Evolutionary conservation across 106 monocot genomes (phyloP), one percentile per base, ranked within the genome.

Genomic region (Posidonia australis): DNA sequence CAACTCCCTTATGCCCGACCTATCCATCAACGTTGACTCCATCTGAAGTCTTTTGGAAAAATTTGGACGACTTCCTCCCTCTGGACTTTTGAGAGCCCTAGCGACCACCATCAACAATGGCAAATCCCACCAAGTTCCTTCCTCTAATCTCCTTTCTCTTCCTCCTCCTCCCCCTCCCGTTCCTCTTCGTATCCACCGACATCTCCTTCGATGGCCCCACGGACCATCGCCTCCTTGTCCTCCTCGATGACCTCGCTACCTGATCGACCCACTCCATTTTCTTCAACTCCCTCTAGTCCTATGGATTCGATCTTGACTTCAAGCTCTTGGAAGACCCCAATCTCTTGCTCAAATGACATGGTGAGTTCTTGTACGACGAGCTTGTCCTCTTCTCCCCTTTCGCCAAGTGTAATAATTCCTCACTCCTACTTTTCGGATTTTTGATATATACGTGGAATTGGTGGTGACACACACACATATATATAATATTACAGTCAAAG

Each of bases 231-330:
- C 51, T 89, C 51, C 86, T 94, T 45, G 86, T 94, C 45, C 84
- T 94, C 20, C 67, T 89, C 67, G 93, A 94, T 79, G 89, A 89
- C 72, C 81, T 94, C 51, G 77, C 89, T 23, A 17, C 89, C 70
- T 74, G 81, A 10, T 94, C 86, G 10, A 80, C 93, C 16, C 93
- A 89, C 71, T 94, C 93, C 49, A 44, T 77, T 71, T 89, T 80
- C 84, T 86, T 94, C 76, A 68, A 71, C 13, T 89, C 89, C 47
- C 86, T 94, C 42, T 41, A 56, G 27, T 77, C 89, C 41, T 79
- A 86, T 5, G 86, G 86, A 16, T 94, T 74, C 67, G 70, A 86
- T 41, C 84, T 94, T 51, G 86, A 94, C 36, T 89, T 89, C 70
- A 72, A 72, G 20, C 79, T 86, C 45, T 81, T 89, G 44, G 79